Evolutionary conservation across 2,329 filamentous ascomycete genomes (phyloP), one percentile per base, ranked within the genome.

Genomic region (Stemphylium beticola): DNA sequence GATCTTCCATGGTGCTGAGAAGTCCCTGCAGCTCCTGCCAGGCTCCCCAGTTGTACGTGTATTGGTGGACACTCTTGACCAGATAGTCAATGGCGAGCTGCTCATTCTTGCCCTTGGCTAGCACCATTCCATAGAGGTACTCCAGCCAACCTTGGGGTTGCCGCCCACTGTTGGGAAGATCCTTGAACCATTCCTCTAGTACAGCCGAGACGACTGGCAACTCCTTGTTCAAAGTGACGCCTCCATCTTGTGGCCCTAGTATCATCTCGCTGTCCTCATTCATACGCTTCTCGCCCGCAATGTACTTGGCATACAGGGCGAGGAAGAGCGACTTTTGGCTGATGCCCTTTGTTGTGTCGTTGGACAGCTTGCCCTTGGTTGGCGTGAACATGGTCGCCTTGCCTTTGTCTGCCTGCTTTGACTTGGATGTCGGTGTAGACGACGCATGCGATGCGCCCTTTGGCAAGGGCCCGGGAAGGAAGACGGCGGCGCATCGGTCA

Each of bases 211-310:
- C 85, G 0, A 85, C 82, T 2, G 89, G 82, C 26, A 99, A 78
- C 73, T 98, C 92, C 73, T 92, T 92, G 74, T 99, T 99, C 55
- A 86, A 77, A 1, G 91, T 90, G 29, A 88, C 87, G 1, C 93
- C 92, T 12, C 92, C 87, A 75, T 99, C 95, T 54, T 93, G 88
- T 1, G 95, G 93, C 0, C 95, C 95, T 77, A 98, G 86, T 45
- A 99, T 91, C 90, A 97, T 97, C 77, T 99, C 95, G 18, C 91
- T 92, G 53, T 98, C 93, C 75, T 99, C 95, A 67, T 96, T 91
- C 76, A 93, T 96, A 61, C 91, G 87, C 81, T 98, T 97, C 80
- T 99, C 95, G 1, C 95, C 95, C 0, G 93, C 90, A 60, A 98
- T 85, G 71, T 93, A 92, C 71, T 93, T 96, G 39, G 95, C 91